A percentile compares a stretch with the other conserved stretches of the same genome.
phyloP scores from a whole-genome alignment of 257 asterid genomes.

The Ocimum tenuiflorum region DNA sequence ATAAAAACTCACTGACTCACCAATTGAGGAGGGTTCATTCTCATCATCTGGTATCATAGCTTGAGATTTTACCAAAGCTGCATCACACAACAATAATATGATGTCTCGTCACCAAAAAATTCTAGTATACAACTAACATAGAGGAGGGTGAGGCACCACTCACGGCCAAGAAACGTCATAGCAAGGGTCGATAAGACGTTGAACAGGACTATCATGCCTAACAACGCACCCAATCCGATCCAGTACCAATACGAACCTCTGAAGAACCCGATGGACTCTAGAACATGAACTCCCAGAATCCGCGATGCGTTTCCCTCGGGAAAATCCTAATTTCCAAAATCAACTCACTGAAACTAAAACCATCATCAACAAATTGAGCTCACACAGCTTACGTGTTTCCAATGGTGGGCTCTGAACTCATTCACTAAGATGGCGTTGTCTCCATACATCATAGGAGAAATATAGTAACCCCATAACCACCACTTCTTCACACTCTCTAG shows the following conservation, averaged over 20 bases:
- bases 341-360: not conserved
- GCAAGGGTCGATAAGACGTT: constrained; percentile 25
- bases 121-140: too few relatives aligned
- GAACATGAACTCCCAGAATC: constrained; percentile 28
- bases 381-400: constrained; percentile 30
- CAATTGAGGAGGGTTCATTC: constrained; percentile 13
- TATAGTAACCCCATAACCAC: constrained; percentile 40
- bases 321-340: constrained; percentile 22
- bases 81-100: not conserved
- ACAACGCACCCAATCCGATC: constrained; percentile 46
- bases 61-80: constrained; percentile 58
- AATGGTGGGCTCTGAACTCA: constrained; percentile 42
- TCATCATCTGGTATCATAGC: constrained; percentile 39
- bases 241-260: constrained; percentile 38
- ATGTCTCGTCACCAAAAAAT: too few relatives aligned
- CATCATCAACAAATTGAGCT: not conserved
- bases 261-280: constrained; percentile 35
- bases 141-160: too few relatives aligned
- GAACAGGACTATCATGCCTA: constrained; percentile 30
- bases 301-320: constrained; percentile 20
- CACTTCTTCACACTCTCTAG: constrained; percentile 29
- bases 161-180: constrained; percentile 54
- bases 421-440: constrained; percentile 42
- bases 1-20: too few relatives aligned
- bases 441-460: constrained; percentile 41